Evolutionary conservation across 1,139 yeast genomes (phyloP), one percentile per base, ranked within the genome.

Genomic region (Diutina siamensis): DNA sequence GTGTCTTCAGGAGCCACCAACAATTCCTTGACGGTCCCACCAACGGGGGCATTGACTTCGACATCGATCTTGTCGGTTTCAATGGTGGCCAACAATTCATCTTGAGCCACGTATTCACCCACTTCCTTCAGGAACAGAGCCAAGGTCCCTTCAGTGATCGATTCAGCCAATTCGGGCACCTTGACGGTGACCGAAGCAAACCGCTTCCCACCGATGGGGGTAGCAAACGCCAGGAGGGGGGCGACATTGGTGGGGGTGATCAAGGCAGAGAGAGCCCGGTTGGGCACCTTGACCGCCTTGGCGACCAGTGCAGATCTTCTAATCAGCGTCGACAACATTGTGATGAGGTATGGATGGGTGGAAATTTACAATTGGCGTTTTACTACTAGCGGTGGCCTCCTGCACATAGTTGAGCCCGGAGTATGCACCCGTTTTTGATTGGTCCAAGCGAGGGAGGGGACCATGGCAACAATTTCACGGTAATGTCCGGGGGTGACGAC

Each of bases 101-200:
- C 98, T 55, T 72, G 80, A 49, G 74, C 78, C 48, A 94, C 94
- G 58, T 68, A 88, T 53, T 92, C 97, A 54, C 99, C 99, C 50
- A 88, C 86, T 54, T 78, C 70, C 63, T 81, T 82, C 55, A 78
- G 74, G 66, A 78, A 88, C 47, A 87, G 82, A 52, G 87, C 72
- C 55, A 92, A 75, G 45, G 97, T 87, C 64, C 99, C 99, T 67
- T 92, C 99, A 45, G 97, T 87, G 61, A 92, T 83, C 47, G 97
- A 89, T 68, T 92, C 99, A 45, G 98, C 98, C 97, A 92, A 88
- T 55, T 87, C 95, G 46, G 99, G 99, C 35, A 92, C 98, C 65
- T 88, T 86, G 48, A 92, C 95, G 47, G 71, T 57, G 45, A 62
- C 63, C 17, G 74, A 67, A 40, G 72, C 74, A 48, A 62, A 67